phyloP scores from a whole-genome alignment of 345 rosid genomes.

The Euphorbia pulcherrima region DNA sequence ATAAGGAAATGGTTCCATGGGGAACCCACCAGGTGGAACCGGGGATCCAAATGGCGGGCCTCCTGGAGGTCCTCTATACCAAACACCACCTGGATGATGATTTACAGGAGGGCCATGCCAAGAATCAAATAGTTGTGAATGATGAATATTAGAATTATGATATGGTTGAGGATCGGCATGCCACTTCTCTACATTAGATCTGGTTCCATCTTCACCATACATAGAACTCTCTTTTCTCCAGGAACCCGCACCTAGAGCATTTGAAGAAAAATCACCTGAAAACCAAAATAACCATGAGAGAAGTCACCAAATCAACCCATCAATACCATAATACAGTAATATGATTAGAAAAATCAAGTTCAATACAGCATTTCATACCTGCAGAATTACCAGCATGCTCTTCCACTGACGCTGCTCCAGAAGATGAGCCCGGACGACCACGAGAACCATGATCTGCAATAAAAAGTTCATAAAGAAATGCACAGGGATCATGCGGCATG shows the following conservation, averaged over 20 bases:
- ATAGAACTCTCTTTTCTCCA: conserved; percentile 67
- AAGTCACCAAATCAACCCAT: not conserved
- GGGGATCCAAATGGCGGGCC: conserved; percentile 75
- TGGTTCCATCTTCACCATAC: conserved; percentile 53
- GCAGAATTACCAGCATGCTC: conserved; percentile 40
- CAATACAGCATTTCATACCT: conserved; percentile 38
- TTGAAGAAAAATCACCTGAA: conserved; percentile 45
- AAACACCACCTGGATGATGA: conserved; percentile 77
- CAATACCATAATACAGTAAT: not conserved
- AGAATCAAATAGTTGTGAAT: conserved; percentile 61
- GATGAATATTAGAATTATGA: conserved; percentile 51
- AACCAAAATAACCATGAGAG: not conserved
- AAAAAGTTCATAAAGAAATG: conserved; percentile 8
- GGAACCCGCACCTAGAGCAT: conserved; percentile 39
- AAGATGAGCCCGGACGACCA: conserved; percentile 54
- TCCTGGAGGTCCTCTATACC: conserved; percentile 88
- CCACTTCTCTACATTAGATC: conserved; percentile 60
- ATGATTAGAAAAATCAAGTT: not conserved
- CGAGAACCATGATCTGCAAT: conserved; percentile 53
- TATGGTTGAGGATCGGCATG: conserved; percentile 54
- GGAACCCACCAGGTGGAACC: conserved; percentile 74
- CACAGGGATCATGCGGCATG: not conserved
- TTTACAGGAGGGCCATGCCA: conserved; percentile 83
- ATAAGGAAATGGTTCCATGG: conserved; percentile 78
- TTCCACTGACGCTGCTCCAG: conserved; percentile 33